A percentile compares a stretch with the other conserved stretches of the same genome.
Conservation (phyloP, 2,329 filamentous ascomycete species). For the Ilyonectria destructans region DNA sequence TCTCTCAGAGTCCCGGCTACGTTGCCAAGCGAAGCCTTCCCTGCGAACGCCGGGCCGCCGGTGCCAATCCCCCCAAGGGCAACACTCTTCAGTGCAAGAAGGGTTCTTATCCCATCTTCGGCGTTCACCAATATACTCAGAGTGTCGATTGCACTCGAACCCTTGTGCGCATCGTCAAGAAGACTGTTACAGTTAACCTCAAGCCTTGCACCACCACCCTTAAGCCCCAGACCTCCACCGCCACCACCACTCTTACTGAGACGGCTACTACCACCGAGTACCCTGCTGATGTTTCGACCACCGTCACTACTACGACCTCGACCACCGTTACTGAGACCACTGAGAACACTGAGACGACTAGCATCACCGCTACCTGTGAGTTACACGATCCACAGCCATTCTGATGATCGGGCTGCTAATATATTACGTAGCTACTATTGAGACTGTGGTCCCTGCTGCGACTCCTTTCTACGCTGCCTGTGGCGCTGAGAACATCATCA, state of each 20-base stretch:
- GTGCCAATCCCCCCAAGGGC: too few relatives aligned
- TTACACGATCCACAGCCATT: background rate
- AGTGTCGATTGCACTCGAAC: too few relatives aligned
- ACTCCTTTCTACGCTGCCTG: slow-evolving; percentile 4
- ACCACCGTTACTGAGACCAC: too few relatives aligned
- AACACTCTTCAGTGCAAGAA: too few relatives aligned
- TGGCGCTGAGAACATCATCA: background rate
- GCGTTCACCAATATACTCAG: too few relatives aligned
- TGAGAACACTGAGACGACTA: background rate
- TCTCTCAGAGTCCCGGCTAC: background rate
- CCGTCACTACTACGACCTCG: background rate
- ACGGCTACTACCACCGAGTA: background rate
- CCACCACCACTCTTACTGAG: background rate
- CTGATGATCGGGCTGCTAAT: background rate
- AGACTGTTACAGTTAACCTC: too few relatives aligned
- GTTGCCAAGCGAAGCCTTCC: background rate
- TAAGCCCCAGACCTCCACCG: too few relatives aligned
- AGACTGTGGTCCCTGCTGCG: background rate
- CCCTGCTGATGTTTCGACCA: background rate
- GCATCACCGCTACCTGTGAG: background rate
- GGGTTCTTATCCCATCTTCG: too few relatives aligned
- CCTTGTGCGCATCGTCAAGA: too few relatives aligned
- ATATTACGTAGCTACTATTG: background rate
- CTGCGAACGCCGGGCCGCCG: too few relatives aligned
- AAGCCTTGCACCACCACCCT: too few relatives aligned